Evolutionary conservation across 768 basidiomycete species (phyloP).

Genomic region (Hericium erinaceus): DNA sequence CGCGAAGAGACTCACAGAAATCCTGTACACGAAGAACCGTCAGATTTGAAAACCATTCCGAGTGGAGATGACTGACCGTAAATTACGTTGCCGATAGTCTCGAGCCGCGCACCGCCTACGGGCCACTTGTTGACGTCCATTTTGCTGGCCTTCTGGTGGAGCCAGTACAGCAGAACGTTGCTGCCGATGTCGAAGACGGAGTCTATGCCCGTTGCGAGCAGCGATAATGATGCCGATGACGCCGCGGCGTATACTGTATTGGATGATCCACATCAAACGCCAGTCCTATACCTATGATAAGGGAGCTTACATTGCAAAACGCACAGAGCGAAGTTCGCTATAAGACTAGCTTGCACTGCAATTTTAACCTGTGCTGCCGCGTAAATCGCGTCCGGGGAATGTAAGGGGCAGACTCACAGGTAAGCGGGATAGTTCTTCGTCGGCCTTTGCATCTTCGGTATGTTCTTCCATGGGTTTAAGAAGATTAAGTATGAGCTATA

Average conservation of each 20-base stretch:
- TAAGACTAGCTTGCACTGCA: slow-evolving; percentile 78
- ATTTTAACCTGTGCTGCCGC: slow-evolving; percentile 59
- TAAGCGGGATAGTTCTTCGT: slow-evolving; percentile 57
- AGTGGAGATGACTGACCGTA: slow-evolving; percentile 46
- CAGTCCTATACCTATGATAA: not conserved
- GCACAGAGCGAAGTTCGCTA: slow-evolving; percentile 65
- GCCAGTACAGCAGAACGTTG: slow-evolving; percentile 70
- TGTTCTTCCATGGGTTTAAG: slow-evolving; percentile 89
- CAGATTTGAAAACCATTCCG: slow-evolving; percentile 1
- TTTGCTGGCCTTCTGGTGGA: slow-evolving; percentile 61
- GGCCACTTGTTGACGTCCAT: slow-evolving; percentile 88
- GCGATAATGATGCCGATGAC: slow-evolving; percentile 71
- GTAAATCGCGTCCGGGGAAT: not conserved
- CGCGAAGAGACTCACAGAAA: slow-evolving; percentile 29
- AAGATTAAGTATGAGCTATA: slow-evolving; percentile 74
- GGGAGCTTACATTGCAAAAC: slow-evolving; percentile 52
- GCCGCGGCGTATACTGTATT: slow-evolving; percentile 82
- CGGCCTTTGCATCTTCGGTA: slow-evolving; percentile 68
- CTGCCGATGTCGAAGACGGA: slow-evolving; percentile 79
- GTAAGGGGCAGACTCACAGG: slow-evolving; percentile 37
- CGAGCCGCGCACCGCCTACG: slow-evolving; percentile 80
- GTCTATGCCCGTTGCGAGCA: slow-evolving; percentile 87
- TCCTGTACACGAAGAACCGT: slow-evolving; percentile 26
- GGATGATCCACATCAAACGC: slow-evolving; percentile 2
- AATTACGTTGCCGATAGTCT: slow-evolving; percentile 83